These are phyloP conservation scores for Entomortierella chlamydospora DNA, from an alignment of 192 early-diverging fungal genomes.

Conservation along the genomic window DNA sequence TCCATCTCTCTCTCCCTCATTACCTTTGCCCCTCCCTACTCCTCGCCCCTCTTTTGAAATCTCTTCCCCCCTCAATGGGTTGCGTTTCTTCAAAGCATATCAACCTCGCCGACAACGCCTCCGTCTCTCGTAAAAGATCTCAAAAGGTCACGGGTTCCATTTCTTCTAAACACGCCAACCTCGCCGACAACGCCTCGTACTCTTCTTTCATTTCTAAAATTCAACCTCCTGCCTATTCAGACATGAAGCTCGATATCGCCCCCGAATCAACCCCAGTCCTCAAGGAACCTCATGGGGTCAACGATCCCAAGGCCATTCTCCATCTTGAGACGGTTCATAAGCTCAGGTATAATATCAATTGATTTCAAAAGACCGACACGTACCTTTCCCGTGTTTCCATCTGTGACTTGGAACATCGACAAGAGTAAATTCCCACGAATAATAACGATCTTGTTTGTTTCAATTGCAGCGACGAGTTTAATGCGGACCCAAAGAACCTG, in stretches of 20 bases:
- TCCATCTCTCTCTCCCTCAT: not conserved
- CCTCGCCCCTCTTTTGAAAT: not conserved
- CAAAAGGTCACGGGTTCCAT: too few relatives aligned
- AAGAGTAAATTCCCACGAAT: too few relatives aligned
- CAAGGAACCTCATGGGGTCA: slow-evolving; percentile 35
- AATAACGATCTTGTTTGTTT: not conserved
- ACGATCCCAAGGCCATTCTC: slow-evolving; percentile 36
- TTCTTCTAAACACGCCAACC: too few relatives aligned
- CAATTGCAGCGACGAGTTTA: slow-evolving; percentile 56
- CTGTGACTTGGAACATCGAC: too few relatives aligned
- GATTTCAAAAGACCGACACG: too few relatives aligned
- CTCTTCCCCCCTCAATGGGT: slow-evolving; percentile 18
- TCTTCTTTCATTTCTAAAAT: slow-evolving; percentile 5
- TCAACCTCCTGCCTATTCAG: slow-evolving; percentile 33
- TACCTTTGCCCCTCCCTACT: not conserved
- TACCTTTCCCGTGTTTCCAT: too few relatives aligned
- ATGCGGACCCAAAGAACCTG: slow-evolving; percentile 73
- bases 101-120: slow-evolving; percentile 22
- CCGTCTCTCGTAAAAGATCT: slow-evolving; percentile 17
- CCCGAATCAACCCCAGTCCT: slow-evolving; percentile 16
- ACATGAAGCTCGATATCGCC: slow-evolving; percentile 46
- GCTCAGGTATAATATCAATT: slow-evolving; percentile 33
- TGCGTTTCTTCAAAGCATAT: slow-evolving; percentile 49
- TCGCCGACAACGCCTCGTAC: slow-evolving; percentile 27
- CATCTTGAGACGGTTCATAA: slow-evolving; percentile 21